phyloP scores from a whole-genome alignment of 1,139 yeast genomes.

The Candida tropicalis region DNA sequence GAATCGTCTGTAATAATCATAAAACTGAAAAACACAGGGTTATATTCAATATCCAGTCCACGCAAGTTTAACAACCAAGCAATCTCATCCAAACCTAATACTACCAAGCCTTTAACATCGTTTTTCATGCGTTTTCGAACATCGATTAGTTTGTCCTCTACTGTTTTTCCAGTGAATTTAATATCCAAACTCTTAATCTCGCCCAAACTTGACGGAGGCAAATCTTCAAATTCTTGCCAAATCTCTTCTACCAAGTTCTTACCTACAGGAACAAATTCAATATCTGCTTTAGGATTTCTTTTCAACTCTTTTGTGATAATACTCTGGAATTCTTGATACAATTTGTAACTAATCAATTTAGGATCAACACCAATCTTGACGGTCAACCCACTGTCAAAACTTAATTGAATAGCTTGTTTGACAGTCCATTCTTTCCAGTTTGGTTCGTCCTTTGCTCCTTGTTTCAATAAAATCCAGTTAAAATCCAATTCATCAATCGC shows the following conservation, averaged over 20 bases:
- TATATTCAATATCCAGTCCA: constrained; percentile 76
- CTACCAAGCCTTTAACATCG: constrained; percentile 50
- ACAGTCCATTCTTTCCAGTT: constrained; percentile 91
- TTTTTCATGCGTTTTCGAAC: constrained; percentile 47
- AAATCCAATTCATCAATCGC: constrained; percentile 86
- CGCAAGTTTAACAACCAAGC: constrained; percentile 92
- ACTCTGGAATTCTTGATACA: constrained; percentile 29
- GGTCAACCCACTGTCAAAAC: constrained; percentile 45
- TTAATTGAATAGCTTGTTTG: constrained; percentile 57
- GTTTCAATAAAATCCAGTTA: constrained; percentile 85
- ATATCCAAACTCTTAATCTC: constrained; percentile 47
- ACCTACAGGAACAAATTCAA: constrained; percentile 63
- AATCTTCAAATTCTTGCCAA: constrained; percentile 60
- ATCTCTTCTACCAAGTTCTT: constrained; percentile 76
- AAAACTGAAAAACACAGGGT: constrained; percentile 90
- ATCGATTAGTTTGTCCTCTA: constrained; percentile 45
- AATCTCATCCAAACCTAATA: constrained; percentile 79
- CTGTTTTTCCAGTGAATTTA: constrained; percentile 52
- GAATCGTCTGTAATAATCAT: constrained; percentile 56
- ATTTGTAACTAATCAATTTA: constrained; percentile 58
- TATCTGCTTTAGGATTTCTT: constrained; percentile 38
- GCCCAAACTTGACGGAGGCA: constrained; percentile 45
- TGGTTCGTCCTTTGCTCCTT: constrained; percentile 71
- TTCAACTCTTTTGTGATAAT: constrained; percentile 25
- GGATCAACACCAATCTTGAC: constrained; percentile 58